Percentiles rank a stretch among this genome's conserved stretches.
These are phyloP conservation scores for Kappamyces sp. DNA, from an alignment of 192 early-diverging fungal species.

Conservation along the genomic window DNA sequence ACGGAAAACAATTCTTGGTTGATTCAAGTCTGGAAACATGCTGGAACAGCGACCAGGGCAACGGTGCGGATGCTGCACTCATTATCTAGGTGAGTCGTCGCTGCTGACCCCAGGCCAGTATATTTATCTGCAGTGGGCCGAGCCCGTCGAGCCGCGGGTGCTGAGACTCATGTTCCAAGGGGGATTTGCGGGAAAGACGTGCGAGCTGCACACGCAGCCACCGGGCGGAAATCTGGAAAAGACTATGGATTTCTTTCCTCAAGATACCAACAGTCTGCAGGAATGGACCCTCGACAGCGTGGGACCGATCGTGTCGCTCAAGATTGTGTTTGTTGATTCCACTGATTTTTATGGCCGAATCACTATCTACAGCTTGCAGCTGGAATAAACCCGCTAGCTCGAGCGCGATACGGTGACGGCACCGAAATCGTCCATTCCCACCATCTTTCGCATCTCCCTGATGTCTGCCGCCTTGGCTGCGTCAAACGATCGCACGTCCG, in stretches of 20 bases:
- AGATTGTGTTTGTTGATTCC: conserved; percentile 66
- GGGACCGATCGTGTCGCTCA: conserved; percentile 25
- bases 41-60: conserved; percentile 86
- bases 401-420: no score
- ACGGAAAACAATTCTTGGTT: conserved; percentile 76
- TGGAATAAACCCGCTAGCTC: conserved; percentile 19
- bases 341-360: conserved; percentile 86
- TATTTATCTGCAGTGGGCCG: conserved; percentile 64
- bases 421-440: no score
- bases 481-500: no score
- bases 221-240: conserved; percentile 31
- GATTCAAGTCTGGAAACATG: conserved; percentile 81
- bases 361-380: conserved; percentile 67
- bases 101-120: conserved; percentile 38
- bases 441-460: no score
- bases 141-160: conserved; percentile 28
- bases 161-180: conserved; percentile 76
- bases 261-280: not conserved
- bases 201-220: conserved; percentile 42
- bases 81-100: not conserved
- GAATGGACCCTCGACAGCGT: not conserved
- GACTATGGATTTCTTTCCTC: conserved; percentile 43
- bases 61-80: not conserved
- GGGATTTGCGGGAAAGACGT: conserved; percentile 76
- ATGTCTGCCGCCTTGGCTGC: no score